Evolutionary conservation across 2,329 filamentous ascomycete species (phyloP).

Genomic region (Trichoderma harzianum): DNA sequence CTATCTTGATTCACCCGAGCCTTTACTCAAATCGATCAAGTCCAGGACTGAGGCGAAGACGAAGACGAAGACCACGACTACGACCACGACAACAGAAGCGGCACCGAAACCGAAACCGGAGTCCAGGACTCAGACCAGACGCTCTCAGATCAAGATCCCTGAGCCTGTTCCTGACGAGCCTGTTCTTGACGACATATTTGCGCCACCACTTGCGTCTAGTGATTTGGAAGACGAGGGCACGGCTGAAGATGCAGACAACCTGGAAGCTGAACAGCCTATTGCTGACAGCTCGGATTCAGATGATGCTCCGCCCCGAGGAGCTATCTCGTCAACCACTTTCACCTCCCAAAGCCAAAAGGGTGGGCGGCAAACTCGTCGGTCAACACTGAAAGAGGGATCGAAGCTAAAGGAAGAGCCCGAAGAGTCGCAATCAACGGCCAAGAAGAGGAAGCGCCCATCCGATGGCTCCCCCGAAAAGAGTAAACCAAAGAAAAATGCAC

Average conservation of each 20-base stretch:
- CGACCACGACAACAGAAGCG: neutral
- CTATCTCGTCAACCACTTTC: conserved; percentile 37
- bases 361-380: neutral
- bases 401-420: neutral
- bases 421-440: neutral
- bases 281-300: conserved; percentile 30
- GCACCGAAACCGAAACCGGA: neutral
- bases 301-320: conserved; percentile 25
- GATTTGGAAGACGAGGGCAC: conserved; percentile 21
- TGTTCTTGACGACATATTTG: conserved; percentile 15
- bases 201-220: conserved; percentile 29
- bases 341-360: neutral
- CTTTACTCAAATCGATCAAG: neutral
- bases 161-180: neutral
- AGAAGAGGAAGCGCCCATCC: conserved; percentile 16
- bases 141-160: conserved; percentile 1
- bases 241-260: conserved; percentile 23
- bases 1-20: neutral
- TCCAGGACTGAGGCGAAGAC: neutral
- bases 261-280: neutral
- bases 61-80: neutral
- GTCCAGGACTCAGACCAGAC: neutral
- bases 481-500: conserved; percentile 1
- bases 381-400: neutral
- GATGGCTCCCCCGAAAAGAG: conserved; percentile 16